Conservation (phyloP, 768 basidiomycete genomes). For the Piloderma croceum region DNA sequence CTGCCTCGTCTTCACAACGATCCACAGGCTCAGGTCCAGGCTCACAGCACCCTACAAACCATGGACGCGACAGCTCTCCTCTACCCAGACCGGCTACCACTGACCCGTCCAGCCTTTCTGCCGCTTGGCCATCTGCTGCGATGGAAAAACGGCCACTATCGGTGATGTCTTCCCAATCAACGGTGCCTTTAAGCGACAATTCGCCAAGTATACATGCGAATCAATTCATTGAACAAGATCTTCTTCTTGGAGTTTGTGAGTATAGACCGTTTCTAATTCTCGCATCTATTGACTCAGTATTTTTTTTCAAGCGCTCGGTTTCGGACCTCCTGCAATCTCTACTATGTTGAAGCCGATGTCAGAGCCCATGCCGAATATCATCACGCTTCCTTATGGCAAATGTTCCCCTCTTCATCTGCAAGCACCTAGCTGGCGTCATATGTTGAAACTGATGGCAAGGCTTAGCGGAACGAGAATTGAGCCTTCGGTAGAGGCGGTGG, state of each 20-base stretch:
- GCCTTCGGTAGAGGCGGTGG: slow-evolving; percentile 62
- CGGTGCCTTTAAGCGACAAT: no score
- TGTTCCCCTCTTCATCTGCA: slow-evolving; percentile 67
- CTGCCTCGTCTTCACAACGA: no score
- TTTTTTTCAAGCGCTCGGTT: slow-evolving; percentile 64
- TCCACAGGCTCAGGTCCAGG: no score
- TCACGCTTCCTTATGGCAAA: slow-evolving; percentile 67
- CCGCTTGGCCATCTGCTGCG: no score
- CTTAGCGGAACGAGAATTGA: slow-evolving; percentile 66
- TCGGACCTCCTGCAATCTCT: slow-evolving; percentile 52
- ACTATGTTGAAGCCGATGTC: slow-evolving; percentile 41
- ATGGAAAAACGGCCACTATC: no score
- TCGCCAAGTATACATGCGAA: no score
- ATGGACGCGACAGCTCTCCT: no score
- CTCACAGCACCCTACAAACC: no score
- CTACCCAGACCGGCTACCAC: no score
- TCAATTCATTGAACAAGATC: slow-evolving; percentile 50
- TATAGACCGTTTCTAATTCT: slow-evolving; percentile 20
- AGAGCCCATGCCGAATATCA: slow-evolving; percentile 60
- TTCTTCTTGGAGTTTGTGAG: slow-evolving; percentile 61
- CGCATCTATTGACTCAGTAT: not conserved
- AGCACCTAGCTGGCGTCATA: slow-evolving; percentile 66
- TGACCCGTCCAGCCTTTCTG: no score
- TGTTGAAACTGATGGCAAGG: slow-evolving; percentile 71
- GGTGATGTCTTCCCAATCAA: no score